Conservation (phyloP, 179 eudicot species). For the Silene coronaria region DNA sequence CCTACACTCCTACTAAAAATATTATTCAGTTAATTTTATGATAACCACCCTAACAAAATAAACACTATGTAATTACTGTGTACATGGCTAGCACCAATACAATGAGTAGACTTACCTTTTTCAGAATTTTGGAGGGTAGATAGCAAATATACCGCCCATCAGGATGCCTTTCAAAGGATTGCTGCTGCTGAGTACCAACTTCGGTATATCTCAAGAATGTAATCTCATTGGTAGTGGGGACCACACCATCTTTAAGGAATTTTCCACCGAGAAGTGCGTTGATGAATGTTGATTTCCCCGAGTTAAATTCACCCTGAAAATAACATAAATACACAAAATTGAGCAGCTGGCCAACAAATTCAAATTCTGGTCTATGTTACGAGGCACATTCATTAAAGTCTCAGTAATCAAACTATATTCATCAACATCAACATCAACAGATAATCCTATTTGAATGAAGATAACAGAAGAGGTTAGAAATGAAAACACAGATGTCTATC, state of each 20-base stretch:
- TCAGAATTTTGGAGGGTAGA: constrained; percentile 74
- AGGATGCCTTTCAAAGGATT: constrained; percentile 74
- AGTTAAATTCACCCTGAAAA: constrained; percentile 89
- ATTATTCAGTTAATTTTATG: background rate
- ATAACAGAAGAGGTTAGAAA: constrained; percentile 1
- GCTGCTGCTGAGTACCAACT: constrained; percentile 43
- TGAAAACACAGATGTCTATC: background rate
- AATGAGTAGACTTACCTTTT: constrained; percentile 45
- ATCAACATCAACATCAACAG: background rate
- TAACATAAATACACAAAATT: constrained; percentile 20
- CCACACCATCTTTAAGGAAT: constrained; percentile 82
- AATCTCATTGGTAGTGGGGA: constrained; percentile 97
- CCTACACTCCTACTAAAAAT: background rate
- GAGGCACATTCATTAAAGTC: background rate
- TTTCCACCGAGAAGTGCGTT: constrained; percentile 88
- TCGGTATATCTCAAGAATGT: constrained; percentile 79
- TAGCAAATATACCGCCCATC: constrained; percentile 88
- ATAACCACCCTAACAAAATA: background rate
- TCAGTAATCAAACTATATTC: background rate
- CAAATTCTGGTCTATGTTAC: background rate
- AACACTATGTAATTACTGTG: background rate
- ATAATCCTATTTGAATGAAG: background rate
- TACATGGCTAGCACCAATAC: background rate
- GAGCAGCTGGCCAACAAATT: constrained; percentile 5
- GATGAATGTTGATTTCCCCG: constrained; percentile 89